Conservation (phyloP, 1,284 basidiomycete species). For the Paramarasmius palmivorus region DNA sequence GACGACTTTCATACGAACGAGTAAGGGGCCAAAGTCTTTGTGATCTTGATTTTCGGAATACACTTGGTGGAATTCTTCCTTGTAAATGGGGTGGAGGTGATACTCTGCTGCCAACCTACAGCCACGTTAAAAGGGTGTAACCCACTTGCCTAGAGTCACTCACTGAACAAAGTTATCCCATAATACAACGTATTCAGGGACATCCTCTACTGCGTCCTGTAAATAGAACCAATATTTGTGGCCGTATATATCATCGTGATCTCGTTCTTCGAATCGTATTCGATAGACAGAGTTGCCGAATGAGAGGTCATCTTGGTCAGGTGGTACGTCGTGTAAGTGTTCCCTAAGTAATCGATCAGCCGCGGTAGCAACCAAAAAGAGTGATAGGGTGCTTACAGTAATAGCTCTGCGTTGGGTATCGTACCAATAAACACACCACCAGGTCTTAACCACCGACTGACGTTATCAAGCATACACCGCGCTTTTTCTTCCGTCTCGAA, state of each 20-base stretch:
- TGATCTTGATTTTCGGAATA: constrained; percentile 78
- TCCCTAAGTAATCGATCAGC: constrained; percentile 43
- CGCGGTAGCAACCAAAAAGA: constrained; percentile 12
- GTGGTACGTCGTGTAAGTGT: constrained; percentile 66
- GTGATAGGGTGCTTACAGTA: constrained; percentile 59
- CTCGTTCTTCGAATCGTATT: constrained; percentile 80
- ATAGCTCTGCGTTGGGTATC: constrained; percentile 82
- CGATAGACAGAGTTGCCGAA: constrained; percentile 93
- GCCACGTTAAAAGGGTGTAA: constrained; percentile 15
- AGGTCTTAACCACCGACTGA: constrained; percentile 73
- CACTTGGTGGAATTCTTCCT: constrained; percentile 87
- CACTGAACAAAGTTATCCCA: constrained; percentile 93
- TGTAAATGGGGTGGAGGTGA: constrained; percentile 75
- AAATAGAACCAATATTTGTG: constrained; percentile 95
- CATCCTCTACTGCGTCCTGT: constrained; percentile 93
- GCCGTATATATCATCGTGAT: constrained; percentile 73
- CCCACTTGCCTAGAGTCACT: too few relatives aligned
- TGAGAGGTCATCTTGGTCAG: constrained; percentile 58
- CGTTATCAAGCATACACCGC: constrained; percentile 92
- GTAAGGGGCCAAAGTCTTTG: constrained; percentile 74
- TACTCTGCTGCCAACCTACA: constrained; percentile 84
- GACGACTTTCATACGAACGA: constrained; percentile 88
- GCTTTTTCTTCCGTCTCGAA: constrained; percentile 89
- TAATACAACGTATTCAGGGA: constrained; percentile 94
- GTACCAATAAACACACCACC: constrained; percentile 95